These are phyloP conservation scores for Eutypella sp. DNA, from an alignment of 2,329 filamentous ascomycete genomes.

Conservation along the genomic window DNA sequence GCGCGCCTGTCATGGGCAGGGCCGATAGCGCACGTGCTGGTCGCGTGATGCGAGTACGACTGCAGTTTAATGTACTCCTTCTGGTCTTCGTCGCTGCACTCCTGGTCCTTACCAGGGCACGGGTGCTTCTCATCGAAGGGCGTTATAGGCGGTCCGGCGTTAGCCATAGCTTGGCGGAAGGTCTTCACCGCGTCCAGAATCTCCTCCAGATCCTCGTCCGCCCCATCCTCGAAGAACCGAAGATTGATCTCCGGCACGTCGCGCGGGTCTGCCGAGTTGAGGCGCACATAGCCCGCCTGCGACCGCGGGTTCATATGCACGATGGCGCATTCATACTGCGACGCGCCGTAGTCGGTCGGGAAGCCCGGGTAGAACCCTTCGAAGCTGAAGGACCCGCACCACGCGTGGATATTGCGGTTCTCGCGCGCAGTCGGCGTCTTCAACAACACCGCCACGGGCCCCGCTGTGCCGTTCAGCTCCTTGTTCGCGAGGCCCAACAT, in stretches of 20 bases:
- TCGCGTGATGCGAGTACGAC: constrained; percentile 53
- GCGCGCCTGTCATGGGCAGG: constrained; percentile 45
- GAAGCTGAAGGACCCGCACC: constrained; percentile 24
- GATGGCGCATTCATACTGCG: constrained; percentile 32
- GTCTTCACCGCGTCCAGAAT: constrained; percentile 33
- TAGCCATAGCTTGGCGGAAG: constrained; percentile 18
- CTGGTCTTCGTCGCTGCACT: constrained; percentile 30
- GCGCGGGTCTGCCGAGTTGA: constrained; percentile 55
- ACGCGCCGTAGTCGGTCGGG: constrained; percentile 25
- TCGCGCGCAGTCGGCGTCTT: constrained; percentile 24
- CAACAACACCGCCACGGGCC: constrained; percentile 27
- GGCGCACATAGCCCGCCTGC: constrained; percentile 54
- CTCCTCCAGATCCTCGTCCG: constrained; percentile 35
- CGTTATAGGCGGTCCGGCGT: constrained; percentile 16
- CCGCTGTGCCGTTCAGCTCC: constrained; percentile 18
- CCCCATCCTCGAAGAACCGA: constrained; percentile 49
- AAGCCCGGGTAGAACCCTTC: constrained; percentile 27
- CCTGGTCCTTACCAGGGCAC: constrained; percentile 27
- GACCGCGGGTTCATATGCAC: constrained; percentile 45
- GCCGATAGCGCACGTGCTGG: constrained; percentile 50
- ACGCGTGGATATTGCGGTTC: constrained; percentile 25
- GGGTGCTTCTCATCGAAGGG: constrained; percentile 24
- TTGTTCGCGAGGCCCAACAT: constrained; percentile 20
- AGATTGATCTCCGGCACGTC: constrained; percentile 60
- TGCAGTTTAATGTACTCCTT: constrained; percentile 29